Evolutionary conservation across 805 yeast species (phyloP).

Genomic region (Wickerhamiella shivajii): DNA sequence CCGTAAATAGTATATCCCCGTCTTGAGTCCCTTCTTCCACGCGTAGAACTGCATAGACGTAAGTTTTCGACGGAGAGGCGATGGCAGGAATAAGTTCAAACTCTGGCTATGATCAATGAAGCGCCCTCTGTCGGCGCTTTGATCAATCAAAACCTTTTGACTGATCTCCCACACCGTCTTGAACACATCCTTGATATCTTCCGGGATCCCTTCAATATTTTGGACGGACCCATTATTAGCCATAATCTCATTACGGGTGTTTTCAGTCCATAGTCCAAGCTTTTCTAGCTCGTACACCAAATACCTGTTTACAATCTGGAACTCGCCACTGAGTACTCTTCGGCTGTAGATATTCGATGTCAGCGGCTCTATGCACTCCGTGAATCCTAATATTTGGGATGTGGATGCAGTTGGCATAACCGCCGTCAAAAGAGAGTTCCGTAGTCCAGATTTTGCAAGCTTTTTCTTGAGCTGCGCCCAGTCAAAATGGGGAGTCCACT

Average conservation of each 20-base stretch:
- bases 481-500: slow-evolving; percentile 49
- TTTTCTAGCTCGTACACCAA: slow-evolving; percentile 62
- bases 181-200: slow-evolving; percentile 50
- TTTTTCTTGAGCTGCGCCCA: slow-evolving; percentile 55
- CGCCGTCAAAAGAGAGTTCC: slow-evolving; percentile 78
- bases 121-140: slow-evolving; percentile 64
- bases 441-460: slow-evolving; percentile 45
- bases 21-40: slow-evolving; percentile 92
- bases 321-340: slow-evolving; percentile 82
- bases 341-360: slow-evolving; percentile 82
- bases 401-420: slow-evolving; percentile 98
- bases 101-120: slow-evolving; percentile 83
- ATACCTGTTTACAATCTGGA: slow-evolving; percentile 75
- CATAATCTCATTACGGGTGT: slow-evolving; percentile 58
- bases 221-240: slow-evolving; percentile 75
- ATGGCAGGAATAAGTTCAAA: slow-evolving; percentile 68
- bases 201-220: slow-evolving; percentile 52
- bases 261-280: slow-evolving; percentile 63
- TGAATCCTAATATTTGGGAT: slow-evolving; percentile 81
- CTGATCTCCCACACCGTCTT: slow-evolving; percentile 92
- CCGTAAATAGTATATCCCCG: slow-evolving; percentile 93
- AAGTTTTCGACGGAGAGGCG: slow-evolving; percentile 84
- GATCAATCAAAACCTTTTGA: slow-evolving; percentile 62
- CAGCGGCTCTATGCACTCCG: slow-evolving; percentile 87
- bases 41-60: slow-evolving; percentile 97